A percentile compares a stretch with the other conserved stretches of the same genome.
phyloP scores from a whole-genome alignment of 1,139 yeast species.

The Pichia sp. region DNA sequence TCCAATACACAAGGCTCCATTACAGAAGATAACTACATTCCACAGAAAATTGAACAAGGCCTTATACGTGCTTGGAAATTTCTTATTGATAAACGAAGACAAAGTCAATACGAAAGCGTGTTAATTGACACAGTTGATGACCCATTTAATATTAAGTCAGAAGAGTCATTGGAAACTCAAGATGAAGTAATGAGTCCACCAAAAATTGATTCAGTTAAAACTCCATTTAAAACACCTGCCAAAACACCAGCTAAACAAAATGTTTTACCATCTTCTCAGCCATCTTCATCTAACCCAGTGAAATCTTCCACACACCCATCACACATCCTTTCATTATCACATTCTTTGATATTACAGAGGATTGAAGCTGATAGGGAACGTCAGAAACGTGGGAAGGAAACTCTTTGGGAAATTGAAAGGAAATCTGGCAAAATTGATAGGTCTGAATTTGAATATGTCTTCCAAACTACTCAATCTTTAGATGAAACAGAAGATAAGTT shows the following conservation, averaged over 20 bases:
- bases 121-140: conserved; percentile 21
- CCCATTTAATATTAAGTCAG: conserved; percentile 11
- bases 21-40: conserved; percentile 8
- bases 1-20: neutral
- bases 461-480: conserved; percentile 45
- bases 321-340: conserved; percentile 21
- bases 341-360: conserved; percentile 53
- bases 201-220: neutral
- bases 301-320: neutral
- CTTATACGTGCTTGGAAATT: conserved; percentile 39
- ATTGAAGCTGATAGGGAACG: conserved; percentile 87
- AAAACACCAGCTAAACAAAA: neutral
- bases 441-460: conserved; percentile 52
- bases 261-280: neutral
- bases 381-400: conserved; percentile 71
- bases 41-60: conserved; percentile 12
- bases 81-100: conserved; percentile 39
- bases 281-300: conserved; percentile 1
- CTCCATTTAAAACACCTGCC: conserved; percentile 3
- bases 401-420: conserved; percentile 59
- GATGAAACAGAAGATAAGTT: conserved; percentile 31
- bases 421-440: conserved; percentile 39
- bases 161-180: neutral
- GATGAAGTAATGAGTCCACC: neutral
- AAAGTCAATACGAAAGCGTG: conserved; percentile 43